Conservation (phyloP, 345 rosid species). For the Syzygium oleosum region DNA sequence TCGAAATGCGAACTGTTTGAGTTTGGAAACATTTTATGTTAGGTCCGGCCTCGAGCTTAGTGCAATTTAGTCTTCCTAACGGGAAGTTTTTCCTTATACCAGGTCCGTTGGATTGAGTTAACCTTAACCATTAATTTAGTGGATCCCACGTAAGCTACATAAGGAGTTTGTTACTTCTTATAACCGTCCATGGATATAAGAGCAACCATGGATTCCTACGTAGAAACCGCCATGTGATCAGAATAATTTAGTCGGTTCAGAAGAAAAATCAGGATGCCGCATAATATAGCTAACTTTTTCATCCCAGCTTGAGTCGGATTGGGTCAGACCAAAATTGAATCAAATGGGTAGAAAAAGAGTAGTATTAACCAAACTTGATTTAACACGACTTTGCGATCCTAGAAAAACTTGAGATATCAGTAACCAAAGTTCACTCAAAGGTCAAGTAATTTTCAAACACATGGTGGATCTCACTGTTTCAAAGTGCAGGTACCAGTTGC, state of each 20-base stretch:
- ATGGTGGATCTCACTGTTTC: not conserved
- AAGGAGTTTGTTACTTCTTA: not conserved
- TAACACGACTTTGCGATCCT: not conserved
- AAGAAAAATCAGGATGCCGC: not conserved
- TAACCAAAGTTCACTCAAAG: not conserved
- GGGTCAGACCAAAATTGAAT: not conserved
- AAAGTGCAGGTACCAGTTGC: conserved; percentile 35
- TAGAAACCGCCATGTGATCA: not conserved
- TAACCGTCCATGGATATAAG: not conserved
- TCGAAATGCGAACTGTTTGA: not conserved
- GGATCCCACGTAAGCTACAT: not conserved
- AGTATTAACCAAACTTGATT: not conserved
- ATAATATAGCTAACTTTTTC: not conserved
- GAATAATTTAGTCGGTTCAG: not conserved
- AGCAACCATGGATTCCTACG: not conserved
- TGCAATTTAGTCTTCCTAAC: not conserved
- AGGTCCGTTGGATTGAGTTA: not conserved
- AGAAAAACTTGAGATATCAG: not conserved
- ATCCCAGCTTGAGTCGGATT: not conserved
- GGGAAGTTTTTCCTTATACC: not conserved
- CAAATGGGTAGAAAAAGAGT: not conserved
- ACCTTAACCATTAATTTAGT: not conserved
- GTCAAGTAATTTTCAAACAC: not conserved
- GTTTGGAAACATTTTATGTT: not conserved
- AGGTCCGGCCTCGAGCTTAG: not conserved